A percentile compares a stretch with the other conserved stretches of the same genome.
phyloP scores from a whole-genome alignment of 768 basidiomycete genomes.

The Serpula lacrymans region DNA sequence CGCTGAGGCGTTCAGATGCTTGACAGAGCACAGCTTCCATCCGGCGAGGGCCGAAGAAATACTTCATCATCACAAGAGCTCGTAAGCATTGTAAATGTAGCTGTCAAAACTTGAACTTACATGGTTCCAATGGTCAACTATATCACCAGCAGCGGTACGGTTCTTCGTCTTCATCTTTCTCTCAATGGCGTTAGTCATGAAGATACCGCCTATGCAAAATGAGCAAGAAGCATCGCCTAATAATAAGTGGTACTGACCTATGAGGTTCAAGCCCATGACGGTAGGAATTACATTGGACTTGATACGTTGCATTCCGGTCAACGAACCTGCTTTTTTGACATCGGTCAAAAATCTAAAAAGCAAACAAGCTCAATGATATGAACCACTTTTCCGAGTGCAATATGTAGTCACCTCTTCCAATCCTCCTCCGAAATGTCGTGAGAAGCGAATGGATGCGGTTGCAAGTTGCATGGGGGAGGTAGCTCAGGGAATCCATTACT shows the following conservation, averaged over 20 bases:
- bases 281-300: constrained; percentile 26
- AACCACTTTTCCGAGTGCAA: background rate
- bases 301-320: constrained; percentile 33
- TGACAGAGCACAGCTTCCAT: constrained; percentile 41
- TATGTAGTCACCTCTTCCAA: constrained; percentile 40
- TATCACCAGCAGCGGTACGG: constrained; percentile 33
- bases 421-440: constrained; percentile 49
- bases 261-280: constrained; percentile 25
- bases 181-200: constrained; percentile 13
- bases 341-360: constrained; percentile 37
- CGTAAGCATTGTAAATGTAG: background rate
- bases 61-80: no score
- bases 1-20: constrained; percentile 26
- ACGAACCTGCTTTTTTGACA: constrained; percentile 28
- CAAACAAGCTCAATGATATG: background rate
- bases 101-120: constrained; percentile 37
- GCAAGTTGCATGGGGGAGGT: constrained; percentile 35
- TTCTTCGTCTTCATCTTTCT: constrained; percentile 34
- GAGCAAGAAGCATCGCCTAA: background rate
- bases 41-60: constrained; percentile 45
- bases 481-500: constrained; percentile 41
- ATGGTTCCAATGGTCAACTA: constrained; percentile 50
- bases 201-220: constrained; percentile 16
- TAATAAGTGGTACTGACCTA: constrained; percentile 13
- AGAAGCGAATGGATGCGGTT: constrained; percentile 47